Evolutionary conservation across 225 moss, liverwort and hornwort genomes (phyloP), one percentile per base, ranked within the genome.

Genomic region (Takakia lepidozioides): DNA sequence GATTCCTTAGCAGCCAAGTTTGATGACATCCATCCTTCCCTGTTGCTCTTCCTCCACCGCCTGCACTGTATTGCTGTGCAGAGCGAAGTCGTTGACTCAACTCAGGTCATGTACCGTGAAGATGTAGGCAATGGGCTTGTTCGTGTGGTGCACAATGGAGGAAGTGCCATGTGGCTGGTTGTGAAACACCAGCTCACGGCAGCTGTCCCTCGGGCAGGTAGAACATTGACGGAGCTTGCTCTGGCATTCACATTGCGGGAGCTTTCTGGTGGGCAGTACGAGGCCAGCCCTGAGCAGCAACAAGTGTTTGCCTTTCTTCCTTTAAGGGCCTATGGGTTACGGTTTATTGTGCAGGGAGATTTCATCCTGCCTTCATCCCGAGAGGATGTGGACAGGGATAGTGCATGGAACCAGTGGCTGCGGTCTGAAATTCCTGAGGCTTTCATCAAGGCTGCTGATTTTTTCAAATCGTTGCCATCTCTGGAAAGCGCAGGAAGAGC

Each of bases 231-330:
- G 14, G 93, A 95, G 65, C 70, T 95, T 57, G 86, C 84, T 16
- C 46, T 90, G 57, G 93, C 82, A 47, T 95, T 95, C 38, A 83
- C 86, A 45, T 56, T 95, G 41, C 67, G 56, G 18, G 70, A 87
- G 27, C 61, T 70, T 54, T 40, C 67, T n/a, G 56, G 34, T 38
- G 84, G 82, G 36, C 63, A 44, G 1, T 90, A 77, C 25, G 64
- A 82, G 64, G 81, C 82, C 45, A 58, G 58, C 56, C 63, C 68
- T 28, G 84, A 86, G 41, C 89, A 87, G 61, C 93, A 95, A 49
- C 83, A 95, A 80, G 93, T 90, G 13, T 95, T 95, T 59, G 78
- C 93, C 48, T 95, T 95, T 51, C 89, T 95, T 58, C 93, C 93
- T 11, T 64, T 95, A 51, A 79, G 95, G 58, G 71, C 79, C 26